Evolutionary conservation across 2,329 filamentous ascomycete species (phyloP).

Genomic region (Balansia obtecta): DNA sequence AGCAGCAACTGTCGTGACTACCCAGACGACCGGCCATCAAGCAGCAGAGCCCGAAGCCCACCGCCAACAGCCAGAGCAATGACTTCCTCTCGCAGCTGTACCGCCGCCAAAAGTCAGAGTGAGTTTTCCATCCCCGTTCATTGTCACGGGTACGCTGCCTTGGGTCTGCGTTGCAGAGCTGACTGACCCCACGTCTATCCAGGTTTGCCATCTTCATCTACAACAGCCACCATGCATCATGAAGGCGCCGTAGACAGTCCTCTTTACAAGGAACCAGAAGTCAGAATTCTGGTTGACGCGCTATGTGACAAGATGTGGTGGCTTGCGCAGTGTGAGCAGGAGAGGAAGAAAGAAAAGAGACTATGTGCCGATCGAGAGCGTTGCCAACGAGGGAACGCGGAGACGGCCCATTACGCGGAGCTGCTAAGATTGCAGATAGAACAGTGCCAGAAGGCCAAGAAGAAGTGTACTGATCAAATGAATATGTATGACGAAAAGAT

Average conservation of each 20-base stretch:
- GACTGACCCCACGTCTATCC: not conserved
- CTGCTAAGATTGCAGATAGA: constrained; percentile 10
- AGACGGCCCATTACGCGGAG: constrained; percentile 12
- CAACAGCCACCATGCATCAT: constrained; percentile 1
- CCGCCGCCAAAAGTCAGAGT: not conserved
- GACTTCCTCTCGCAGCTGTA: not conserved
- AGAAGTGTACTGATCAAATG: constrained; percentile 6
- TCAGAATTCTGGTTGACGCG: constrained; percentile 10
- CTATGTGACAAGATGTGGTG: constrained; percentile 13
- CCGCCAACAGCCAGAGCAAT: not conserved
- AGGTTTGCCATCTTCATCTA: not conserved
- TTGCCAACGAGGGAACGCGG: constrained; percentile 8
- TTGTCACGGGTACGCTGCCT: no score
- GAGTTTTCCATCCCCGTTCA: not conserved
- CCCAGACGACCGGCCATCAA: not conserved
- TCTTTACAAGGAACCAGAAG: not conserved
- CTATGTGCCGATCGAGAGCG: constrained; percentile 9
- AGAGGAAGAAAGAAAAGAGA: constrained; percentile 10
- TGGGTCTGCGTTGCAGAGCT: not conserved
- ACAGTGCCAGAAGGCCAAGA: constrained; percentile 5
- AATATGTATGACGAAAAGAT: constrained; percentile 5
- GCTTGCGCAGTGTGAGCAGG: constrained; percentile 9
- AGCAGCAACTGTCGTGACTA: not conserved
- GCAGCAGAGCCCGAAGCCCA: not conserved
- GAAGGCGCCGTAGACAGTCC: not conserved